A percentile compares a stretch with the other conserved stretches of the same genome.
Conservation (phyloP, 805 yeast species). For the Metschnikowia lachancei region DNA sequence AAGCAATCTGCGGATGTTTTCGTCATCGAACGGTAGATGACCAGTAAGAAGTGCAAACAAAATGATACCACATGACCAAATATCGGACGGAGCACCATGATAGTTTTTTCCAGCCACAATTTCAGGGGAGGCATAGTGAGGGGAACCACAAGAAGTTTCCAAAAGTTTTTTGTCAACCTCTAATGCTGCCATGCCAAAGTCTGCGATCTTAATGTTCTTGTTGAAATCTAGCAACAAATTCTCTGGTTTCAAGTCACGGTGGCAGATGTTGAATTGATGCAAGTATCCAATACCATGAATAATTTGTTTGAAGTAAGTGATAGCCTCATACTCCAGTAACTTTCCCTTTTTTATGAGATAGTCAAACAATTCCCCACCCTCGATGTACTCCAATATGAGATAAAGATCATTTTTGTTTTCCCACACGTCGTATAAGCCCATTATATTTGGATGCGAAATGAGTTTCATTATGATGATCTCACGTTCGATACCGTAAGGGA, state of each 20-base stretch:
- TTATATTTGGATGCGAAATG: slow-evolving; percentile 71
- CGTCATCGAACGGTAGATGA: slow-evolving; percentile 95
- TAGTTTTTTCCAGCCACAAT: slow-evolving; percentile 92
- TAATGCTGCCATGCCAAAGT: slow-evolving; percentile 98
- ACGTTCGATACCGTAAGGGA: slow-evolving; percentile 83
- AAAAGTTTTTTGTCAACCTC: slow-evolving; percentile 77
- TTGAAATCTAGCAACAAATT: slow-evolving; percentile 75
- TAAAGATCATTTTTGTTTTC: slow-evolving; percentile 80
- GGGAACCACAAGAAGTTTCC: slow-evolving; percentile 97
- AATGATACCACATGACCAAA: slow-evolving; percentile 98
- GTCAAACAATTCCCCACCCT: slow-evolving; percentile 96
- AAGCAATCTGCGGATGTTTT: slow-evolving; percentile 80
- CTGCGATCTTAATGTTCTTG: slow-evolving; percentile 91
- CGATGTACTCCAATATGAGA: slow-evolving; percentile 89
- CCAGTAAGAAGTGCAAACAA: slow-evolving; percentile 92
- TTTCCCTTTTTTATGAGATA: slow-evolving; percentile 85
- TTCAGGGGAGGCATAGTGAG: slow-evolving; percentile 98
- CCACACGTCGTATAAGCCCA: slow-evolving; percentile 83
- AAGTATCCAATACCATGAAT: slow-evolving; percentile 80
- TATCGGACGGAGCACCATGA: slow-evolving; percentile 96
- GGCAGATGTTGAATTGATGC: slow-evolving; percentile 84
- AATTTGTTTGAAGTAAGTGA: slow-evolving; percentile 83
- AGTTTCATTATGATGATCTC: slow-evolving; percentile 85
- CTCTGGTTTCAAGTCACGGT: slow-evolving; percentile 83
- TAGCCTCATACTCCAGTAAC: slow-evolving; percentile 84